Conservation (phyloP, 2,329 filamentous ascomycete genomes). For the Aspergillus fischeri region DNA sequence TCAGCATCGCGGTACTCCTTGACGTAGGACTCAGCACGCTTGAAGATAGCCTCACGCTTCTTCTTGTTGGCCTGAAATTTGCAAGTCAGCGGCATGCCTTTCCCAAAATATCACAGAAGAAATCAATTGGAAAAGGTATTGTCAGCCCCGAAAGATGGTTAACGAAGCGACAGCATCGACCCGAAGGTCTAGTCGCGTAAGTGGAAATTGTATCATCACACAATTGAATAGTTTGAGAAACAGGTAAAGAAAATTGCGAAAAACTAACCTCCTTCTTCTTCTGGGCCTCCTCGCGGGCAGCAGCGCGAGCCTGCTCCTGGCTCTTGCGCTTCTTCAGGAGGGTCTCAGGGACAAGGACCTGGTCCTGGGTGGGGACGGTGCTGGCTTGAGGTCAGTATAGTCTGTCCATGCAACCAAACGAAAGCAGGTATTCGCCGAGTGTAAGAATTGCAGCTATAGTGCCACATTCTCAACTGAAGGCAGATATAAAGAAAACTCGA, state of each 20-base stretch:
- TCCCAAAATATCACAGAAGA: conserved; percentile 9
- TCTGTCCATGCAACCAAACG: conserved; percentile 65
- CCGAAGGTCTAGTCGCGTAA: conserved; percentile 79
- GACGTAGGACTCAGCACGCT: conserved; percentile 99
- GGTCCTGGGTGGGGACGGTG: conserved; percentile 87
- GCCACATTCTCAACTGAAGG: conserved; percentile 82
- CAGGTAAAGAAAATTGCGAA: conserved; percentile 6
- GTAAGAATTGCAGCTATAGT: conserved; percentile 85
- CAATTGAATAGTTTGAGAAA: conserved; percentile 31
- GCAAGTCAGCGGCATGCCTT: conserved; percentile 24
- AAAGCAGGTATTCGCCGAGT: conserved; percentile 68
- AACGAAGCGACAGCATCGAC: conserved; percentile 89
- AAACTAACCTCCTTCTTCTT: conserved; percentile 85
- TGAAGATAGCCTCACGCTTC: conserved; percentile 98
- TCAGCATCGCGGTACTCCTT: conserved; percentile 98
- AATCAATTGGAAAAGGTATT: conserved; percentile 21
- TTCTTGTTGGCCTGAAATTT: conserved; percentile 82
- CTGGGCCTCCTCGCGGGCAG: conserved; percentile 71
- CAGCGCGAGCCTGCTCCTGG: conserved; percentile 97
- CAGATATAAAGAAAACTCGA: conserved; percentile 68
- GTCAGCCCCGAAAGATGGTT: conserved; percentile 71
- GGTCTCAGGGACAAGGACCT: conserved; percentile 97
- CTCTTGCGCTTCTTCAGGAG: conserved; percentile 99
- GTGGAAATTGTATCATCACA: conserved; percentile 87
- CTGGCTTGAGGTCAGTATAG: conserved; percentile 70